Conservation (phyloP, 2,329 filamentous ascomycete genomes). For the Fusarium heterosporum region DNA sequence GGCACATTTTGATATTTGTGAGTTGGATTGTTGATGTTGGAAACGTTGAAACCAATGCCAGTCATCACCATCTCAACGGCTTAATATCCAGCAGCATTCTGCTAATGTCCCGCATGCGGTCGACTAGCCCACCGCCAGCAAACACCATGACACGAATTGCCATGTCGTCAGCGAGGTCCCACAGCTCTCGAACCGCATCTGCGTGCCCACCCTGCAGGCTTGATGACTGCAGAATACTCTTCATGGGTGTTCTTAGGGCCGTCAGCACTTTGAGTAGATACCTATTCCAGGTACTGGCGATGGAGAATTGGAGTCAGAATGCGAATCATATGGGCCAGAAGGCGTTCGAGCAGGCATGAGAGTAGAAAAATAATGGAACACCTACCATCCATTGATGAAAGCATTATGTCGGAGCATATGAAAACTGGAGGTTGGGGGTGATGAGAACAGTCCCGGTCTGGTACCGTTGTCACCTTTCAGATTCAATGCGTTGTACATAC, state of each 20-base stretch:
- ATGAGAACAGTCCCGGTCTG: constrained; percentile 9
- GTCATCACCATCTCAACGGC: constrained; percentile 2
- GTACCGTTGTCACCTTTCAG: constrained; percentile 16
- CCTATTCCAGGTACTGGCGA: background rate
- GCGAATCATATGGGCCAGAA: background rate
- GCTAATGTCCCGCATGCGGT: constrained; percentile 31
- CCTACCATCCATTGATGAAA: background rate
- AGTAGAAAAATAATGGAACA: background rate
- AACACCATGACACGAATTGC: constrained; percentile 29
- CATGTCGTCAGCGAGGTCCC: constrained; percentile 39
- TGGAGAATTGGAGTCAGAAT: background rate
- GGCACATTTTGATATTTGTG: background rate
- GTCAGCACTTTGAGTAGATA: background rate
- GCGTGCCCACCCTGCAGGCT: constrained; percentile 27
- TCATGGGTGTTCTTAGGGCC: constrained; percentile 20
- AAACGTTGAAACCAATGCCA: background rate
- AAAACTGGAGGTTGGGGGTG: constrained; percentile 19
- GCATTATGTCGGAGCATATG: background rate
- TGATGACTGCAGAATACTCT: constrained; percentile 5
- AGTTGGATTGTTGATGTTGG: background rate
- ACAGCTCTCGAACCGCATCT: constrained; percentile 39
- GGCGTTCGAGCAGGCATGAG: background rate
- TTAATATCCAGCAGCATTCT: constrained; percentile 4
- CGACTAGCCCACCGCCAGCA: constrained; percentile 22
- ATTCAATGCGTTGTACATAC: constrained; percentile 32